Conservation (phyloP, 2,329 filamentous ascomycete species). For the Epichloe scottii region DNA sequence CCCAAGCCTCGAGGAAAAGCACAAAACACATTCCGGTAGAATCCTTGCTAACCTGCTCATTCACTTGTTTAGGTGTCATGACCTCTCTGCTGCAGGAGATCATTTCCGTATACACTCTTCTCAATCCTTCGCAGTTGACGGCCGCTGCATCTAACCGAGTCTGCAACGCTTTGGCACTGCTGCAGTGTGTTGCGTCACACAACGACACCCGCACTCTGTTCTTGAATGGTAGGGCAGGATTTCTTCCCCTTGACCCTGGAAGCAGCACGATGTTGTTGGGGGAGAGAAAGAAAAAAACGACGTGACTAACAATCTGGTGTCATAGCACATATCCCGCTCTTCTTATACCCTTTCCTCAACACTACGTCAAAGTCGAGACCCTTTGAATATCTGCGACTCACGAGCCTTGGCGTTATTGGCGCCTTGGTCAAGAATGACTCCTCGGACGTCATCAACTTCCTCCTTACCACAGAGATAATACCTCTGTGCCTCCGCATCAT, state of each 20-base stretch:
- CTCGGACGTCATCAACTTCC: conserved; percentile 96
- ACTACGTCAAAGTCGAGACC: conserved; percentile 96
- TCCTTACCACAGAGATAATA: conserved; percentile 96
- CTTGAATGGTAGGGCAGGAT: conserved; percentile 57
- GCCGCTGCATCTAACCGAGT: conserved; percentile 95
- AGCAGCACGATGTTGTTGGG: neutral
- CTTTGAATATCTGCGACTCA: conserved; percentile 93
- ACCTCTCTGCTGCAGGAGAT: conserved; percentile 95
- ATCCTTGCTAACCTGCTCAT: neutral
- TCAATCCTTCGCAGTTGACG: conserved; percentile 93
- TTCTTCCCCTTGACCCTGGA: neutral
- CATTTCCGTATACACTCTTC: conserved; percentile 92
- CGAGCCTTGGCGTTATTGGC: conserved; percentile 90
- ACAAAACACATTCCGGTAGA: neutral
- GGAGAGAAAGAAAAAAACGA: too few species aligned
- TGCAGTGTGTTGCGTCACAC: conserved; percentile 95
- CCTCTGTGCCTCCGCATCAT: conserved; percentile 95
- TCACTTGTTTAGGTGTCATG: conserved; percentile 65
- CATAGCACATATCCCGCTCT: conserved; percentile 88
- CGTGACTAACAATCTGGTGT: conserved; percentile 2
- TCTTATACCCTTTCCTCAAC: conserved; percentile 96
- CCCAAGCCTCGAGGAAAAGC: neutral
- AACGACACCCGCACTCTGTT: conserved; percentile 92
- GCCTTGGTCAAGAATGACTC: conserved; percentile 98
- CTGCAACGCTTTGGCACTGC: conserved; percentile 87